These are phyloP conservation scores for Niebla homalea DNA, from an alignment of 495 filamentous ascomycete genomes.

Conservation along the genomic window DNA sequence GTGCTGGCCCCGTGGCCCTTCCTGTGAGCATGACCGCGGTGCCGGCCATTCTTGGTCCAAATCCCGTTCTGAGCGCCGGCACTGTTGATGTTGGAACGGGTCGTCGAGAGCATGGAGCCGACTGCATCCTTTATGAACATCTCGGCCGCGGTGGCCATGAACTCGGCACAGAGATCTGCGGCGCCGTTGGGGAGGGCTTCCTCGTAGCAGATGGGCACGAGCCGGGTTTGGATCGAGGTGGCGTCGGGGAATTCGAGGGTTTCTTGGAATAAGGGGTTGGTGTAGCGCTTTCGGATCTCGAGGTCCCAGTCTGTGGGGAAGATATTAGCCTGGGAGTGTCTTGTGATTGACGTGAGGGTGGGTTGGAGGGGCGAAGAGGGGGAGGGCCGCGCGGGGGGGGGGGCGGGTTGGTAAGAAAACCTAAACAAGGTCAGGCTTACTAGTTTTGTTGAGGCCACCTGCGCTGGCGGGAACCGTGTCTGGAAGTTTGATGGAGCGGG, in stretches of 20 bases:
- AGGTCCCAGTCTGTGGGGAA: constrained; percentile 66
- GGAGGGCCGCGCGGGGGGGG: neutral
- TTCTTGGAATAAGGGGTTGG: constrained; percentile 73
- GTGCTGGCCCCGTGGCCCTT: constrained; percentile 65
- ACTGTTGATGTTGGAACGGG: constrained; percentile 65
- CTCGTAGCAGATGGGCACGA: constrained; percentile 92
- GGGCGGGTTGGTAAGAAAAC: neutral
- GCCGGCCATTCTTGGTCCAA: constrained; percentile 65
- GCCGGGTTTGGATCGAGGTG: constrained; percentile 64
- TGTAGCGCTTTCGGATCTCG: constrained; percentile 86
- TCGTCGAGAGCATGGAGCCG: constrained; percentile 61
- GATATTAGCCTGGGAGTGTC: too few relatives aligned
- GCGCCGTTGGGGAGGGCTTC: constrained; percentile 68
- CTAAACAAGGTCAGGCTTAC: constrained; percentile 31
- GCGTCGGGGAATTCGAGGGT: constrained; percentile 86
- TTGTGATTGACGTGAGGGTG: too few relatives aligned
- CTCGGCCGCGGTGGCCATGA: constrained; percentile 83
- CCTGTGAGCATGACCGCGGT: constrained; percentile 47
- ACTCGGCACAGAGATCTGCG: constrained; percentile 57
- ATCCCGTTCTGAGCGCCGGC: constrained; percentile 37
- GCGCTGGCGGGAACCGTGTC: constrained; percentile 71
- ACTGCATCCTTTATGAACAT: constrained; percentile 85
- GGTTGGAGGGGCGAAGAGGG: too few relatives aligned
- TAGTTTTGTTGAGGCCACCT: constrained; percentile 74
- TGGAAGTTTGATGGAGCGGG: constrained; percentile 52